Evolutionary conservation across 192 early-diverging fungal genomes (phyloP), one percentile per base, ranked within the genome.

Genomic region (Gryganskiella cystojenkinii): DNA sequence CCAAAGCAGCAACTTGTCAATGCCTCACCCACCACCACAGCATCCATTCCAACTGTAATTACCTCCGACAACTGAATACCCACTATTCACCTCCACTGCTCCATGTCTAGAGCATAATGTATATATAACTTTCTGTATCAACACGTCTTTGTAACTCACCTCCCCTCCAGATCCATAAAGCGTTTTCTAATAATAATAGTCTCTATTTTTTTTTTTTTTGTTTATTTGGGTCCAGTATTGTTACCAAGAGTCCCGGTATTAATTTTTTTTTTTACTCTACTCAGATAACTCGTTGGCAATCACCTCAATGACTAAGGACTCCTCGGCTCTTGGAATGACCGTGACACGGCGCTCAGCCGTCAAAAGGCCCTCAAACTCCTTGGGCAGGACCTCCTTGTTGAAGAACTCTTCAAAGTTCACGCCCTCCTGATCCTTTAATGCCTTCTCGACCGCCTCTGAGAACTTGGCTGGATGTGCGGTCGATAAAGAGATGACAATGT

Each of bases 391-490:
- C 31, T 82, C 64, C 56, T 79, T n/a, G n/a, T n/a, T 82, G 51
- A 83, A 71, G 56, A 84, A 84, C 51, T 83, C 73, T 42, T 78
- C 63, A 73, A 89, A 89, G 34, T 85, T 73, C 40, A 94, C 85
- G 19, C 81, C 71, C 14, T 69, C 59, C 27, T 70, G 67, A 17
- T 81, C 79, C 71, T 87, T 85, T 56, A 93, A 76, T 43, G 96
- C 93, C 64, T 81, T 78, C 61, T 92, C 87, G 27, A 99, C 96
- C 5, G 96, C 93, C 44, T 94, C 94, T 5, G 95, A 91, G 83
- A 99, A 99, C 76, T 99, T 99, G 37, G 95, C 97, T 33, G 96
- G 97, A 54, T 95, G 94, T 7, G 97, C 97, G 0, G 97, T 99
- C 22, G 96, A 89, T 49, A 99, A 81, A 46, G 92, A 92, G 24